Conservation (phyloP, 2,329 filamentous ascomycete species). For the Trichophyton rubrum region DNA sequence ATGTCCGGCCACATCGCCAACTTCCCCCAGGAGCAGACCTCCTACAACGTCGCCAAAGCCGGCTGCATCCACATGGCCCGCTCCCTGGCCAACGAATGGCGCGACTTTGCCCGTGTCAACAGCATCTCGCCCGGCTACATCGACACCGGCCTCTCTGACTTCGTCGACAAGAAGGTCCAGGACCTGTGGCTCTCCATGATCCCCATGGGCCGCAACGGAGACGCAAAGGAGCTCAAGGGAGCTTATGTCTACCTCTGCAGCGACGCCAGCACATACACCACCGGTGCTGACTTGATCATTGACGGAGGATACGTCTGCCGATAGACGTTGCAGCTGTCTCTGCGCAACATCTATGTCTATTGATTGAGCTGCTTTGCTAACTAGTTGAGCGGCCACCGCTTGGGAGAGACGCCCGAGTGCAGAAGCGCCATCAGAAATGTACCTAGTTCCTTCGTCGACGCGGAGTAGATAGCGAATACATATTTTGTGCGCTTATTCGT, state of each 20-base stretch:
- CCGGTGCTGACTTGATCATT: slow-evolving; percentile 54
- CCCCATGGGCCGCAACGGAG: slow-evolving; percentile 49
- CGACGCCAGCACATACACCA: slow-evolving; percentile 64
- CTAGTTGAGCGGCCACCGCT: background rate
- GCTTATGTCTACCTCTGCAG: slow-evolving; percentile 63
- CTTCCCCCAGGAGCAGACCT: slow-evolving; percentile 52
- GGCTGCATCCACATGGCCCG: slow-evolving; percentile 52
- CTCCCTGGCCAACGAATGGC: slow-evolving; percentile 57
- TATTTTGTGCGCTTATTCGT: background rate
- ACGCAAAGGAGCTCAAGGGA: slow-evolving; percentile 60
- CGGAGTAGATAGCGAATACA: background rate
- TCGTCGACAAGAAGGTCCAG: slow-evolving; percentile 45
- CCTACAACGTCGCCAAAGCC: slow-evolving; percentile 55
- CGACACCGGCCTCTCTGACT: slow-evolving; percentile 54
- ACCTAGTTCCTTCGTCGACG: background rate
- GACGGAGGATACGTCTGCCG: slow-evolving; percentile 51
- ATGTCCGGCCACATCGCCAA: slow-evolving; percentile 47
- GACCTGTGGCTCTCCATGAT: slow-evolving; percentile 43
- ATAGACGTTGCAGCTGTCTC: background rate
- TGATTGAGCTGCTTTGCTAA: background rate
- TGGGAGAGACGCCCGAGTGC: background rate
- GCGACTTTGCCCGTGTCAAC: slow-evolving; percentile 57
- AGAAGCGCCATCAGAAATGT: background rate
- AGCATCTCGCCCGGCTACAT: slow-evolving; percentile 57
- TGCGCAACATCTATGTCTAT: too few species aligned